phyloP scores from a whole-genome alignment of 2,329 filamentous ascomycete genomes.

The Trichophyton schoenleinii region DNA sequence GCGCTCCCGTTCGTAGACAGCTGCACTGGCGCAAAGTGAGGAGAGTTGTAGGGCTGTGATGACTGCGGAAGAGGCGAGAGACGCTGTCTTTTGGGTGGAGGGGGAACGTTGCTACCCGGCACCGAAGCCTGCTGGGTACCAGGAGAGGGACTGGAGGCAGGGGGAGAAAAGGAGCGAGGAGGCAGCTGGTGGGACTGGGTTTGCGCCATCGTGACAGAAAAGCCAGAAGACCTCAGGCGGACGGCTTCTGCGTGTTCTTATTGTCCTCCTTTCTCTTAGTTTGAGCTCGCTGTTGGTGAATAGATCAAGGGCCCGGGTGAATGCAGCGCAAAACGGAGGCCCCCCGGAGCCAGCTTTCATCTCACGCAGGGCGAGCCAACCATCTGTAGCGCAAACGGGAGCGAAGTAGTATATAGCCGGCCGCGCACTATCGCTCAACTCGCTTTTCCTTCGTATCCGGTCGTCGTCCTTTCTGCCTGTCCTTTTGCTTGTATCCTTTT shows the following conservation, averaged over 20 bases:
- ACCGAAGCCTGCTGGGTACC: slow-evolving; percentile 35
- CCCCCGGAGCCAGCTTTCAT: not conserved
- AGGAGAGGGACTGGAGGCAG: slow-evolving; percentile 50
- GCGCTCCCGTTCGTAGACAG: slow-evolving; percentile 21
- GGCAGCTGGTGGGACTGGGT: slow-evolving; percentile 43
- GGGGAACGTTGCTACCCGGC: slow-evolving; percentile 33
- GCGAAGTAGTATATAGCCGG: not conserved
- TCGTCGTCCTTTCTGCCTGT: not conserved
- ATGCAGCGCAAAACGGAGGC: slow-evolving; percentile 11
- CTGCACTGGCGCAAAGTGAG: slow-evolving; percentile 42
- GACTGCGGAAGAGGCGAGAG: slow-evolving; percentile 57
- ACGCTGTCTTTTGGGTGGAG: slow-evolving; percentile 61
- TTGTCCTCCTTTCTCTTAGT: not conserved
- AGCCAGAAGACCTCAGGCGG: not conserved
- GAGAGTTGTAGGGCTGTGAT: slow-evolving; percentile 46
- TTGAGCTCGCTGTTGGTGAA: not conserved
- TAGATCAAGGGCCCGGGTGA: not conserved
- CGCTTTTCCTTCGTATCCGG: not conserved
- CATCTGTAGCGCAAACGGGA: not conserved
- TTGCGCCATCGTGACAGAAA: slow-evolving; percentile 43
- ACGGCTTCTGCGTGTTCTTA: not conserved
- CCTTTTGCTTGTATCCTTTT: not conserved
- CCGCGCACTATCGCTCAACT: not conserved
- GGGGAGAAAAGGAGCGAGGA: slow-evolving; percentile 49
- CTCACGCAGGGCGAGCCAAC: not conserved